phyloP scores from a whole-genome alignment of 176 grass and related monocot genomes.

The Hyparrhenia diplandra region DNA sequence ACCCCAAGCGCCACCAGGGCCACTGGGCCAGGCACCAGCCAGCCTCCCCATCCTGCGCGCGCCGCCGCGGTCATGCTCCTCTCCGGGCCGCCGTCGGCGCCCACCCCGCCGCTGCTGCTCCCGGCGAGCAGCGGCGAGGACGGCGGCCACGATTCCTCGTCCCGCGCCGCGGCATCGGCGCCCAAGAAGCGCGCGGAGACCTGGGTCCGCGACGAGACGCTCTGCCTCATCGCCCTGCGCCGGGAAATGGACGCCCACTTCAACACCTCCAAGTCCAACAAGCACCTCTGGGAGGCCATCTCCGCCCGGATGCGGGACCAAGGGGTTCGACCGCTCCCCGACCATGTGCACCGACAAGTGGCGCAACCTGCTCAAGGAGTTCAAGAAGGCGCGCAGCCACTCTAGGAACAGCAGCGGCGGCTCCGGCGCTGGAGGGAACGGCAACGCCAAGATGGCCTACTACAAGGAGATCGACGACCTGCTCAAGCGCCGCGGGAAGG shows the following conservation, averaged over 20 bases:
- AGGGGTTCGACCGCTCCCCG: conserved; percentile 85
- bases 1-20: conserved; percentile 5
- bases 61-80: conserved; percentile 52
- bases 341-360: conserved; percentile 99
- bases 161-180: conserved; percentile 31
- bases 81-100: conserved; percentile 38
- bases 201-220: conserved; percentile 91
- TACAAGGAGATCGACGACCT: conserved; percentile 99
- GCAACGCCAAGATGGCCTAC: conserved; percentile 83
- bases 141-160: conserved; percentile 52
- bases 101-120: conserved; percentile 46
- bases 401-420: conserved; percentile 47
- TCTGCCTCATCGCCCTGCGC: conserved; percentile 72
- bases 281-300: conserved; percentile 97
- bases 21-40: no score
- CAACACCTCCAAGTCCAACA: conserved; percentile 99
- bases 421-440: conserved; percentile 42
- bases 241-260: conserved; percentile 82
- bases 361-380: conserved; percentile 95
- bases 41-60: no score
- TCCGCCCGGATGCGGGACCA: conserved; percentile 89
- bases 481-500: conserved; percentile 72
- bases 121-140: conserved; percentile 79
- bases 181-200: conserved; percentile 99
- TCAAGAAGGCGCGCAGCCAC: conserved; percentile 96